These are phyloP conservation scores for Dittrichia graveolens DNA, from an alignment of 129 eudicot genomes.

Conservation along the genomic window DNA sequence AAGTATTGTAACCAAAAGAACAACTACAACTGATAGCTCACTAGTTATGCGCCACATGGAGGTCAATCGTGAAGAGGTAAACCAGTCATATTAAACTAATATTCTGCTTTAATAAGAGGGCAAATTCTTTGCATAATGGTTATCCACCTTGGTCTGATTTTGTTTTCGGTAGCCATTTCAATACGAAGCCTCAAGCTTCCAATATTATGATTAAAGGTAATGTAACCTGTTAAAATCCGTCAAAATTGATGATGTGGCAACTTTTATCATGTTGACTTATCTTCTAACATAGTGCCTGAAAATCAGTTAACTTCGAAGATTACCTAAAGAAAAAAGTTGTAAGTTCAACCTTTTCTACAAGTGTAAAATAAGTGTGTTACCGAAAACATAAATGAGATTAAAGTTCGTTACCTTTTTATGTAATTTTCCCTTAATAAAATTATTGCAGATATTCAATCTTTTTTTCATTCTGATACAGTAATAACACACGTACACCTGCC, in stretches of 20 bases:
- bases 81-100: conserved; percentile 9
- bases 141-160: not conserved
- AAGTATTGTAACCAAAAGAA: conserved; percentile 56
- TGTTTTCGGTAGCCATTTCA: not conserved
- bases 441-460: not conserved
- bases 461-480: not conserved
- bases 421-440: not conserved
- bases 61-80: conserved; percentile 84
- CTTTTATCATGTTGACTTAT: not conserved
- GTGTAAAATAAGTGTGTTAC: not conserved
- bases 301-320: not conserved
- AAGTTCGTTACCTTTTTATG: conserved; percentile 8
- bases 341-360: not conserved
- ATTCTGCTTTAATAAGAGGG: conserved; percentile 16
- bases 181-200: not conserved
- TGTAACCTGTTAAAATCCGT: not conserved
- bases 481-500: not conserved
- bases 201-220: not conserved
- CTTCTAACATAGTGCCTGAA: not conserved
- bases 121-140: not conserved
- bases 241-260: not conserved
- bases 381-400: not conserved
- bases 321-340: not conserved
- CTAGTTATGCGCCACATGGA: conserved; percentile 72
- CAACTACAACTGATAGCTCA: conserved; percentile 58